phyloP scores from a whole-genome alignment of 768 basidiomycete species.

The Holtermannia corniformis region DNA sequence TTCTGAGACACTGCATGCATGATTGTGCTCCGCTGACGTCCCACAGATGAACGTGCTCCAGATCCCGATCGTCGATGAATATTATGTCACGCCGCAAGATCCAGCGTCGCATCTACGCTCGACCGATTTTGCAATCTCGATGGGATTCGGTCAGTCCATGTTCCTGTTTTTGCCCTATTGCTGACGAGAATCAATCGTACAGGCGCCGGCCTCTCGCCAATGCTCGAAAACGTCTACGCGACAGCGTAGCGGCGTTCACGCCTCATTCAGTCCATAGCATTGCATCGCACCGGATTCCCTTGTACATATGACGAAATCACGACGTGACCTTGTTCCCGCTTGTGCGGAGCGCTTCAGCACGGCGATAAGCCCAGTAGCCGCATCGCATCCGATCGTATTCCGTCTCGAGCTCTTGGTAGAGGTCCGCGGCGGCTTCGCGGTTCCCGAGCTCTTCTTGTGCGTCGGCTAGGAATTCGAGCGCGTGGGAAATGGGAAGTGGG shows the following conservation, averaged over 20 bases:
- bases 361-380: slow-evolving; percentile 33
- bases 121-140: slow-evolving; percentile 75
- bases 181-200: not conserved
- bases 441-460: slow-evolving; percentile 9
- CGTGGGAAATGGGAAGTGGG: slow-evolving; percentile 64
- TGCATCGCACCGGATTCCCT: not conserved
- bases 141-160: slow-evolving; percentile 53
- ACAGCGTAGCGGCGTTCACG: no score
- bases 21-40: not conserved
- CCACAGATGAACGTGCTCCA: slow-evolving; percentile 63
- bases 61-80: slow-evolving; percentile 89
- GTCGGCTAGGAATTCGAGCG: slow-evolving; percentile 39
- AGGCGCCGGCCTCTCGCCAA: not conserved
- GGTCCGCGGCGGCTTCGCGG: slow-evolving; percentile 12
- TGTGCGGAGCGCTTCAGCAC: slow-evolving; percentile 10
- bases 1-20: not conserved
- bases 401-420: slow-evolving; percentile 16
- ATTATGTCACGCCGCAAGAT: slow-evolving; percentile 77
- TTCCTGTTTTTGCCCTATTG: not conserved
- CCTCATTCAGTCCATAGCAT: no score
- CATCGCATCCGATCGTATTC: slow-evolving; percentile 37
- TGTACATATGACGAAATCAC: not conserved
- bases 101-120: slow-evolving; percentile 59
- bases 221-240: not conserved
- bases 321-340: no score